These are phyloP conservation scores for Rhodotorula sp. DNA, from an alignment of 1,284 basidiomycete species.

Conservation along the genomic window DNA sequence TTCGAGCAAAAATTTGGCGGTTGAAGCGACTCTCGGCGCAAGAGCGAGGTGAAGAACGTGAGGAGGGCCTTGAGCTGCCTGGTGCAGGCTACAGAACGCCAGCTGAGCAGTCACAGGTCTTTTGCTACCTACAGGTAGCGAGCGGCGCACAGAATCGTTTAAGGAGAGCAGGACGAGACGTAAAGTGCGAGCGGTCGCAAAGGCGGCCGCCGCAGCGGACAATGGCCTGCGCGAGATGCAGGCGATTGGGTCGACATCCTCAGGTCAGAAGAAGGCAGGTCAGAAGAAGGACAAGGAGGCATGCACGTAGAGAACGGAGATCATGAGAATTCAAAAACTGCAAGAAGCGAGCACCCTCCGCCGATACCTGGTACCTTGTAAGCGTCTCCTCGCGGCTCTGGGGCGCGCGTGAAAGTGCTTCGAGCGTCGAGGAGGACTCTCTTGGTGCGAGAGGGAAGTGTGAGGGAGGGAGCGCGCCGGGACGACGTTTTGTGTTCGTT, in stretches of 20 bases:
- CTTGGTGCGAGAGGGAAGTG: neutral
- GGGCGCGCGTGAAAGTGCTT: neutral
- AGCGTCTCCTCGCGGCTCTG: constrained; percentile 2
- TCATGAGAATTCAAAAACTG: constrained; percentile 45
- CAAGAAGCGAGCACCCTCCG: constrained; percentile 44
- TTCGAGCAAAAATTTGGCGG: no score
- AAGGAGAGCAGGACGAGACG: neutral
- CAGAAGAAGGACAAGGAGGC: neutral
- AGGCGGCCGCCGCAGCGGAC: constrained; percentile 18
- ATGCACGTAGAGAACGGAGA: constrained; percentile 39
- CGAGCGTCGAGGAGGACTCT: neutral
- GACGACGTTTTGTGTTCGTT: constrained; percentile 36
- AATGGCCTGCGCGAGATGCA: constrained; percentile 7
- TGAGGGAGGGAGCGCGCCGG: constrained; percentile 29
- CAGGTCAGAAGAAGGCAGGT: no score
- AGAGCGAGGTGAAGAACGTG: no score
- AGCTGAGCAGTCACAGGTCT: no score
- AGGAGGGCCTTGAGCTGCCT: no score
- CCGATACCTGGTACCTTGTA: constrained; percentile 44
- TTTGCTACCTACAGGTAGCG: no score
- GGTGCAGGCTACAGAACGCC: no score
- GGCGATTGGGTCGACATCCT: no score
- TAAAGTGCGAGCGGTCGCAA: constrained; percentile 18
- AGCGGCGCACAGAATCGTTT: no score
- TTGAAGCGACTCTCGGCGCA: no score